Evolutionary conservation across 768 basidiomycete species (phyloP).

Genomic region (Boletellus emodensis): DNA sequence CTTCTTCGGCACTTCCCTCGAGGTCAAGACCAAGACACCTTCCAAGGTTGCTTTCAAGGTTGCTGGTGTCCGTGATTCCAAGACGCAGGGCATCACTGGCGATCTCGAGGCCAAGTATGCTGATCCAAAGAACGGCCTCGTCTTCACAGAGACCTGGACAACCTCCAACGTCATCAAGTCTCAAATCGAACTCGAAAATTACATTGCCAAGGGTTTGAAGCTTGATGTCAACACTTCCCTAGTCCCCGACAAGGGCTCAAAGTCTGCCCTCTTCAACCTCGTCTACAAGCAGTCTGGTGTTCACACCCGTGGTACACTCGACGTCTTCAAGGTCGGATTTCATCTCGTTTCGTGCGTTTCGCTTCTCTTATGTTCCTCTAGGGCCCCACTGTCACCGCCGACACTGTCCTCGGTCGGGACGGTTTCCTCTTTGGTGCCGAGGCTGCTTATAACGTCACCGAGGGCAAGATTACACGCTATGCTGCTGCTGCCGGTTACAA

Average conservation of each 20-base stretch:
- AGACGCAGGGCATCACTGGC: conserved; percentile 69
- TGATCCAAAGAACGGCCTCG: conserved; percentile 89
- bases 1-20: conserved; percentile 66
- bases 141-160: conserved; percentile 94
- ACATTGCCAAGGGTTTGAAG: conserved; percentile 97
- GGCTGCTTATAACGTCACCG: conserved; percentile 94
- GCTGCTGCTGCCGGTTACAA: conserved; percentile 91
- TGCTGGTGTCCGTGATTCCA: conserved; percentile 73
- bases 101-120: conserved; percentile 95
- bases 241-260: conserved; percentile 80
- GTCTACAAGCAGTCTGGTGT: conserved; percentile 95
- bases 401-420: conserved; percentile 92
- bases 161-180: conserved; percentile 90
- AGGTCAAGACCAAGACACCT: conserved; percentile 86
- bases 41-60: conserved; percentile 94
- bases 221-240: conserved; percentile 83
- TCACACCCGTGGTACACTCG: conserved; percentile 86
- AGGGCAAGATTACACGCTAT: conserved; percentile 89
- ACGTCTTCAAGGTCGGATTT: conserved; percentile 82
- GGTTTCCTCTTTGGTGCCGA: conserved; percentile 97
- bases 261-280: conserved; percentile 78
- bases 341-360: background rate
- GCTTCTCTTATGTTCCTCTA: conserved; percentile 28
- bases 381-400: conserved; percentile 97
- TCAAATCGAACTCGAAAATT: conserved; percentile 92